Base-by-base conservation (phyloP, 805 yeast genomes). In the Candida tallmaniae region DNA sequence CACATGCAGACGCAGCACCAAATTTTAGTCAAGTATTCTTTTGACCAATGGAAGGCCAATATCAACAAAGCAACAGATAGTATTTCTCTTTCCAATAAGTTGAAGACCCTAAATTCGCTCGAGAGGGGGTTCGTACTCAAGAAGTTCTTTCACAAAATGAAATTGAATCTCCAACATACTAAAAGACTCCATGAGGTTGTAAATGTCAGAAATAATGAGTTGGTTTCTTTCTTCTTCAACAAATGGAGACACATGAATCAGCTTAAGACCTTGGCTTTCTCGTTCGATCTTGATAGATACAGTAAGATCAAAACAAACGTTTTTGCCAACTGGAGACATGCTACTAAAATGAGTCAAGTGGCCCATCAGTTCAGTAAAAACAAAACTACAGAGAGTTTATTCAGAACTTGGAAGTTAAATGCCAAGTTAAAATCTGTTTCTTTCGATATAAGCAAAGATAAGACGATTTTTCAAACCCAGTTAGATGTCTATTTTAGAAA, bases 261-360 rank as follows among this genome's bases (percentile, higher is more conserved):
- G 11, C 38, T 20, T 14, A 16, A 31, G 11, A 19, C 17, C 5
- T 25, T 29, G 3, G 43, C 54, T 6, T 28, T 37, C 4, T 14
- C 23, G 3, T 24, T 40, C n/a, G 23, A 37, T 5, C 25, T 14
- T 6, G 17, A 15, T 2, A 44, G 45, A 17, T 17, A 45, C 15
- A 14, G 5, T 0, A 15, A 20, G 1, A 17, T 41, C 9, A 31
- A 41, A 18, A 19, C 18, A 3, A 43, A 36, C 11, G n/a, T 28
- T 2, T 40, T 52, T 12, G 23, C 22, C 3, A 17, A 38, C 25
- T 56, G 58, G 57, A 26, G 32, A n/a, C 13, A 29, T 23, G 15
- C 27, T 11, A 19, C 37, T n/a, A 28, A 31, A 8, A 32, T 36
- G 13, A 30, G 26, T 13, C 24, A 24, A 15, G 14, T 30, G 6